Conservation (phyloP, 129 eudicot species). For the Lonicera japonica region DNA sequence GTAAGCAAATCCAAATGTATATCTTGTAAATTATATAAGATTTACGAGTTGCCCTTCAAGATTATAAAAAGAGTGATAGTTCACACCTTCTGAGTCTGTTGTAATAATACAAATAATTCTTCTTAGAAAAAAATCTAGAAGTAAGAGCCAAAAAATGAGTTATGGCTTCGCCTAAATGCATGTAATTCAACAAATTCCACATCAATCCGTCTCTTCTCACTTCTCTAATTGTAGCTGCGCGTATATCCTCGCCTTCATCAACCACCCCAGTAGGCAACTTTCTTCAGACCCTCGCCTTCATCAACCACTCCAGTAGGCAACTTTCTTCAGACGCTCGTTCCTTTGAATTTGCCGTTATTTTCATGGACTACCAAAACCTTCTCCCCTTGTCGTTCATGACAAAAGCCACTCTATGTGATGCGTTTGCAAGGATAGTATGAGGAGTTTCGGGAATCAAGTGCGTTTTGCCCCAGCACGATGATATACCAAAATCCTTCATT, state of each 20-base stretch:
- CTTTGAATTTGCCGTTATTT: constrained; percentile 38
- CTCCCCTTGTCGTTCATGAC: constrained; percentile 31
- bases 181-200: constrained; percentile 46
- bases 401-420: constrained; percentile 55
- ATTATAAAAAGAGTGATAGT: no score
- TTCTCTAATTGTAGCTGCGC: constrained; percentile 53
- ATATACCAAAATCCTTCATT: constrained; percentile 64
- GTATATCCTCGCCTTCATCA: constrained; percentile 54
- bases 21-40: no score
- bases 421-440: constrained; percentile 49
- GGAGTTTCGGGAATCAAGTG: constrained; percentile 42
- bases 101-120: no score
- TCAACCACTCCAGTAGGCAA: constrained; percentile 56
- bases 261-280: no score
- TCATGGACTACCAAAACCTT: constrained; percentile 68
- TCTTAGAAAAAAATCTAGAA: no score
- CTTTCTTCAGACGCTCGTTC: constrained; percentile 47
- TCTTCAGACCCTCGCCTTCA: constrained; percentile 60
- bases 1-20: no score
- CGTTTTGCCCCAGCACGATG: constrained; percentile 61
- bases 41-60: no score
- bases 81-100: no score
- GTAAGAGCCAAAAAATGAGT: constrained; percentile 29
- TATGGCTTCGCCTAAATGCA: constrained; percentile 59
- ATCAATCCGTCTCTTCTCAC: constrained; percentile 64